Base-by-base conservation (phyloP, 78 protist genomes). In the Dictyostelium firmibasis region DNA sequence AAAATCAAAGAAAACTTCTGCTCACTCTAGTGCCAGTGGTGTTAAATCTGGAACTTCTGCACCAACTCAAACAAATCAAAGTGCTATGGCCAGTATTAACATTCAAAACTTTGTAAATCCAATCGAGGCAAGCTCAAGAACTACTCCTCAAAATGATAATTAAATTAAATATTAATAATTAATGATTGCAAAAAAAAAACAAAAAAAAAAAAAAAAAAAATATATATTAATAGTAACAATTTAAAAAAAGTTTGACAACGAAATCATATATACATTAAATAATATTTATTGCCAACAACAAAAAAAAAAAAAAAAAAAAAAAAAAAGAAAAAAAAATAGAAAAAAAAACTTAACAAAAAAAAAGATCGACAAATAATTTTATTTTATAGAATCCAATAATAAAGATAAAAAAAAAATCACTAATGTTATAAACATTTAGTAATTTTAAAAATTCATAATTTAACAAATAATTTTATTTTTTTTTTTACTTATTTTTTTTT, bases 51-150 rank as follows among this genome's bases (percentile, higher is more conserved):
- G 33, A 18, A 31, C 44, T 9, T 2, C 41, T 18, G 33, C 25
- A 6, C n/a, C 50, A 23, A 25, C 20, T 53, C 35, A 14, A 8
- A 13, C 69, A 0, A 9, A 11, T 53, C 29, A 25, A 44, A 44
- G 57, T 44, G 82, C 82, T 5, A 33, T 76, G 62, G 53, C 44
- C 4, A 36, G 62, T 33, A 53, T 81, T 23, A 81, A 81, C 20
- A 81, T 81, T n/a, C 86, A 81, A 81, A 57, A 44, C 74, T 81
- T 81, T 81, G 86, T 81, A 11, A 81, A 81, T 33, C 86, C 86
- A 53, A 81, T 81, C 33, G 86, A 81, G 35, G 33, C 67, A 13
- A 31, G 44, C 8, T 78, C 84, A 23, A 75, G 82, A 75, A 31
- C 72, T 62, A 14, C 72, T 8, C 8, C 72, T 9, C 25, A 62